phyloP scores from a whole-genome alignment of 2,329 filamentous ascomycete species.

The Neonectria faginata region DNA sequence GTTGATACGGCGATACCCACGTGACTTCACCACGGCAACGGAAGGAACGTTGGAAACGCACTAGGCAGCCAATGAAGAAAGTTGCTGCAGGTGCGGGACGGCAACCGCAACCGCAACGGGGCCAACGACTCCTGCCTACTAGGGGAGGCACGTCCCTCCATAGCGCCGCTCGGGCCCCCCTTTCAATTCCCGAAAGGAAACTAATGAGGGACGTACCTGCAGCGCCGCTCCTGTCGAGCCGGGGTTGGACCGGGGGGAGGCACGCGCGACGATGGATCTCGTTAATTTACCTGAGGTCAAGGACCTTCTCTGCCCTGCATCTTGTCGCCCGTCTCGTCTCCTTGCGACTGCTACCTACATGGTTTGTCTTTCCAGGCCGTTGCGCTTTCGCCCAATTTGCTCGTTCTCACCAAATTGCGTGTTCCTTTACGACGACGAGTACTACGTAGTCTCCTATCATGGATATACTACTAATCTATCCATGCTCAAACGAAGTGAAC shows the following conservation, averaged over 20 bases:
- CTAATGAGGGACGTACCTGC: constrained; percentile 16
- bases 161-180: not conserved
- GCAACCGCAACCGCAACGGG: constrained; percentile 20
- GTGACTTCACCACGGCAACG: constrained; percentile 52
- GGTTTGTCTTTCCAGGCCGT: not conserved
- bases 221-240: not conserved
- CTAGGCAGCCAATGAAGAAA: constrained; percentile 5
- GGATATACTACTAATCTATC: not conserved
- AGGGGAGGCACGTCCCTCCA: not conserved
- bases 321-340: not conserved
- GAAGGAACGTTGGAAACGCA: constrained; percentile 15
- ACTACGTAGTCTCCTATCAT: not conserved
- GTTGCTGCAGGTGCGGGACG: constrained; percentile 18
- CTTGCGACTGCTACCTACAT: not conserved
- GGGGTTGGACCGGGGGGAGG: constrained; percentile 1
- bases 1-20: constrained; percentile 44
- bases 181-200: not conserved
- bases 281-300: constrained; percentile 16
- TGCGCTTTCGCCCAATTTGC: not conserved
- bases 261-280: constrained; percentile 16
- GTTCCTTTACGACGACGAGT: not conserved
- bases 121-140: not conserved
- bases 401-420: not conserved
- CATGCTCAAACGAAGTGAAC: no score
- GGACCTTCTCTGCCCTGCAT: constrained; percentile 4